Evolutionary conservation across 2,329 filamentous ascomycete species (phyloP), one percentile per base, ranked within the genome.

Genomic region (Phialophora tarda): DNA sequence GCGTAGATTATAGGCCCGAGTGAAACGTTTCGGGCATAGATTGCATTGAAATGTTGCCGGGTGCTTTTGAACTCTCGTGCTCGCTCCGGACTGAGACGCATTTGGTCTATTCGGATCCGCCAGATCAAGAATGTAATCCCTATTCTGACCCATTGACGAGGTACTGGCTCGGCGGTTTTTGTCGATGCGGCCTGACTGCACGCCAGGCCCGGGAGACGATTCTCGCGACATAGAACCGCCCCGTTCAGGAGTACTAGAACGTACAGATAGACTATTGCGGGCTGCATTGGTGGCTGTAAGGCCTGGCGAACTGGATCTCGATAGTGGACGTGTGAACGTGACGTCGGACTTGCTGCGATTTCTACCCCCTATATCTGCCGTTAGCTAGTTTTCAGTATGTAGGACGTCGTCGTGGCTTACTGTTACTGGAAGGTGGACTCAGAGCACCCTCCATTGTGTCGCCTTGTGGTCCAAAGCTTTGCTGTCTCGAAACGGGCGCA

Each of bases 41-140:
- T 81, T 91, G 77, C 95, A 99, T 76, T 98, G 93, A 80, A 98
- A 99, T 0, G 93, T 99, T 6, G 95, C 95, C 0, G 95, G 95
- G 73, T 99, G 95, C 76, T 99, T 99, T 78, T 99, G 95, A 0
- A 92, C 89, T n/a, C 95, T 89, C 77, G 95, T 96, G 5, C 87
- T 76, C 64, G 84, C 83, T 38, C 80, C 81, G 53, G 82, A 82
- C 12, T 86, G 73, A 34, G 75, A 85, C 4, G 86, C 84, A 26
- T 87, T 88, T 63, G 93, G 90, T 68, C 94, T 90, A 51, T 93
- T 90, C 0, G 93, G 93, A 77, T 97, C 92, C 11, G 93, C 94
- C 17, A 98, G 85, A 68, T 93, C 92, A 48, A 98, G 82, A n/a
- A 96, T 95, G 75, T 97, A 90, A 73, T 90, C 89, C 48, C 89